These are phyloP conservation scores for Jimgerdemannia flammicorona DNA, from an alignment of 192 early-diverging fungal genomes.

Conservation along the genomic window DNA sequence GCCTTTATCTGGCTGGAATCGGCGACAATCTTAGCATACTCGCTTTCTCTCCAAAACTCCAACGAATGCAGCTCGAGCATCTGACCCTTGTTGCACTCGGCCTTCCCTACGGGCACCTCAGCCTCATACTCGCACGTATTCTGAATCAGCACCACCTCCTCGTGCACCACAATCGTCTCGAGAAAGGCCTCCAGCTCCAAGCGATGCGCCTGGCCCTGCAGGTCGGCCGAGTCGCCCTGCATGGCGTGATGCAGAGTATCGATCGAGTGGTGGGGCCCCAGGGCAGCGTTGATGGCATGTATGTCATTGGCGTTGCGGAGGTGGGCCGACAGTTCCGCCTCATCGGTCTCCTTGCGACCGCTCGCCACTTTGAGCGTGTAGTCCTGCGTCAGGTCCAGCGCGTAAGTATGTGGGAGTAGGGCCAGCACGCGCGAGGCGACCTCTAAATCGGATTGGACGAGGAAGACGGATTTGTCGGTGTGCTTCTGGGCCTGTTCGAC, in stretches of 20 bases:
- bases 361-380: not conserved
- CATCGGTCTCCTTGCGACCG: not conserved
- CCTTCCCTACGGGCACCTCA: no score
- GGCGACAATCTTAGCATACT: not conserved
- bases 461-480: not conserved
- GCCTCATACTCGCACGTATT: not conserved
- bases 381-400: not conserved
- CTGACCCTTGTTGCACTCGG: not conserved
- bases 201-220: not conserved
- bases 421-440: not conserved
- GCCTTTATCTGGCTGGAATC: not conserved
- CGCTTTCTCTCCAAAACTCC: conserved; percentile 1
- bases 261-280: not conserved
- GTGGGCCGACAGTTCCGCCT: not conserved
- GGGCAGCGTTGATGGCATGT: not conserved
- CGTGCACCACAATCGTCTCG: not conserved
- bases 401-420: not conserved
- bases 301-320: not conserved
- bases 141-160: not conserved
- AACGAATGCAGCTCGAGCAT: not conserved
- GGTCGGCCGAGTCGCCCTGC: not conserved
- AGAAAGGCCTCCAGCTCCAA: not conserved
- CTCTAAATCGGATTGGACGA: not conserved
- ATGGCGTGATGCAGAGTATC: not conserved
- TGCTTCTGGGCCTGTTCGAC: not conserved